Evolutionary conservation across 495 filamentous ascomycete genomes (phyloP), one percentile per base, ranked within the genome.

Genomic region (Penicillium riverlandense): DNA sequence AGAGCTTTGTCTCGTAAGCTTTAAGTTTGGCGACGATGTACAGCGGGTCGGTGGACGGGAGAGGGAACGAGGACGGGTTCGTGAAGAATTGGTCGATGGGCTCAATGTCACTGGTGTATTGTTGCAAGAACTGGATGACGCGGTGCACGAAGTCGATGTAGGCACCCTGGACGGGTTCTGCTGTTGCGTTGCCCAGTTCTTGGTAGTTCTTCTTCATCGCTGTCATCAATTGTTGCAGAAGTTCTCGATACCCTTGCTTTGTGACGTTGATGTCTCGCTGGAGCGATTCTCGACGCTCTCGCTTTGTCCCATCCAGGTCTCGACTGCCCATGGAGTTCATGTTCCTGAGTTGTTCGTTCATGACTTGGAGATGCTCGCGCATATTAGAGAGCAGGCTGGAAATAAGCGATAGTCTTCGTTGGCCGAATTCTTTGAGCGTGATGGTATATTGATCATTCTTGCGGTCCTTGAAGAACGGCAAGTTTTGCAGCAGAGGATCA

Each of bases 141-240:
- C 63, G 56, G 34, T 88, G 84, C 11, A 85, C 80, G 50, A 88
- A 86, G 14, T 73, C 66, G 11, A 85, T 77, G 59, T 86, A 88
- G 7, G 71, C 66, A n/a, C 79, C 74, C 38, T 69, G 65, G 8
- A 58, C 62, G 22, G 55, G 47, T 22, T 61, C 52, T 10, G 52
- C 44, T 15, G 60, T 46, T 13, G 59, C 63, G 36, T 64, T 68
- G 6, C 70, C 70, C 16, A 80, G 62, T 50, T 85, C 80, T 44
- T 77, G 70, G 44, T 85, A 86, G 46, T 85, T 84, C 14, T 61
- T 61, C 52, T 82, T 85, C 84, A 87, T 87, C 1, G 78, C 67
- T 9, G 58, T 63, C 83, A 86, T 86, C 49, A 86, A 49, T 16
- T 52, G 54, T 42, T 71, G 64, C 11, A 87, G 63, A 11, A 83